Base-by-base conservation (phyloP, 2,329 filamentous ascomycete species). In the Uncinocarpus reesii region DNA sequence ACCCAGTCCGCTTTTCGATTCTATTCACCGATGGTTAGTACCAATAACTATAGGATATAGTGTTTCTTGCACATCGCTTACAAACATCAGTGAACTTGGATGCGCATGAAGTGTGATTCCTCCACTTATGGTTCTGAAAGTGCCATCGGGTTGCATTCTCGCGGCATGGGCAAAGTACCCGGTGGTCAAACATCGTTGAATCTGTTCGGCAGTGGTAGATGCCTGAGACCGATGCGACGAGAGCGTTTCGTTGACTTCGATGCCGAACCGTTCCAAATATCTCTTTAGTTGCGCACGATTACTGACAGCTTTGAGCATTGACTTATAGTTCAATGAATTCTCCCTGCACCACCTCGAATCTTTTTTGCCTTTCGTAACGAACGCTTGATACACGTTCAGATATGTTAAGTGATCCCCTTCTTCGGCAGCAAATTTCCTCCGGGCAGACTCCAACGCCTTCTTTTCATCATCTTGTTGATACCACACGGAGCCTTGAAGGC, bases 1-100 rank as follows among this genome's bases (percentile, higher is more conserved):
- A 96, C 88, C 88, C 90, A 96, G 55, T 95, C 88, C 8, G 87
- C 87, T 70, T 93, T 95, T 49, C 89, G 81, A 65, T 95, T 94
- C 73, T 76, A 56, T 60, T 43, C 58, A 53, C 47, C 34, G 10
- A 6, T 35, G 6, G 42, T 50, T 23, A 46, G 42, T 11, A 18
- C 21, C n/a, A 7, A 24, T 2, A 41, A 3, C 35, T 15, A 23
- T n/a, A n/a, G n/a, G n/a, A n/a, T n/a, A n/a, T 3, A 29, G 2
- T 15, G 6, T 29, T 46, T 21, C 49, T 31, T 13, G 15, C 20
- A 32, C 2, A 26, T 37, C 23, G 74, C 73, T 66, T 62, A 76
- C 73, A 72, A 96, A 96, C 80, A 96, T 87, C 56, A 96, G 69
- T 32, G 85, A 93, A 60, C 80, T 94, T 0, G 92, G 92, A 66